Conservation (phyloP, 2,329 filamentous ascomycete genomes). For the Fusarium virguliforme region DNA sequence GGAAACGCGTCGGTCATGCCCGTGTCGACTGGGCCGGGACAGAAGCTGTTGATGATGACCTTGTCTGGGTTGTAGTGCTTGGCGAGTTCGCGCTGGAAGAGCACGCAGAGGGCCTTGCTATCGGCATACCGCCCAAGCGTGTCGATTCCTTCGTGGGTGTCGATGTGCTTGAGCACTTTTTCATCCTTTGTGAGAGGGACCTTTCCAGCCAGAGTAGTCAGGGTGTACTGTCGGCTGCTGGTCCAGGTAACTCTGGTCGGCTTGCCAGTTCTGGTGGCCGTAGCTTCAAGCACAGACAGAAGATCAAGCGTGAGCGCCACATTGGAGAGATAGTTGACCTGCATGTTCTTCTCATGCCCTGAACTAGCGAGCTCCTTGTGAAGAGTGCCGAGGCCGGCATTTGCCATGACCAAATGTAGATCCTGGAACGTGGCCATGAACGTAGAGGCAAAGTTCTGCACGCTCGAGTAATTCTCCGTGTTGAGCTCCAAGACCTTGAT, state of each 20-base stretch:
- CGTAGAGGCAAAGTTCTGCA: not conserved
- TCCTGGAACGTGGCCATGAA: not conserved
- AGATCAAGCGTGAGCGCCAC: not conserved
- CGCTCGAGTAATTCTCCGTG: not conserved
- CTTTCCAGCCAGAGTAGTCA: too few species aligned
- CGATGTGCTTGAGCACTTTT: too few species aligned
- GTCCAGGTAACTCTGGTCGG: not conserved
- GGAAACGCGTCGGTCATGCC: slow-evolving; percentile 33
- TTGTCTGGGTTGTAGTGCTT: slow-evolving; percentile 2
- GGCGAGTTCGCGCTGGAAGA: slow-evolving; percentile 40
- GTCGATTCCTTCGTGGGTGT: too few species aligned
- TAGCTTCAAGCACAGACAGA: not conserved
- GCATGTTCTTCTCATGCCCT: not conserved
- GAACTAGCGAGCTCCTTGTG: not conserved
- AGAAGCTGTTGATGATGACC: slow-evolving; percentile 5
- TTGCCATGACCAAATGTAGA: not conserved
- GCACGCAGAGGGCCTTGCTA: slow-evolving; percentile 23
- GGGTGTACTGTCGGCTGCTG: not conserved
- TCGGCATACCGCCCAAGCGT: slow-evolving; percentile 6
- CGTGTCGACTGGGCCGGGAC: slow-evolving; percentile 17
- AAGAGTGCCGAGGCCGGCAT: not conserved
- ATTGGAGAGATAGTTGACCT: slow-evolving; percentile 1
- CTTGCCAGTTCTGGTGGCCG: not conserved
- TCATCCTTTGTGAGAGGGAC: too few species aligned
- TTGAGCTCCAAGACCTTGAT: not conserved